phyloP scores from a whole-genome alignment of 2,329 filamentous ascomycete genomes.

The Aureobasidium sp. region DNA sequence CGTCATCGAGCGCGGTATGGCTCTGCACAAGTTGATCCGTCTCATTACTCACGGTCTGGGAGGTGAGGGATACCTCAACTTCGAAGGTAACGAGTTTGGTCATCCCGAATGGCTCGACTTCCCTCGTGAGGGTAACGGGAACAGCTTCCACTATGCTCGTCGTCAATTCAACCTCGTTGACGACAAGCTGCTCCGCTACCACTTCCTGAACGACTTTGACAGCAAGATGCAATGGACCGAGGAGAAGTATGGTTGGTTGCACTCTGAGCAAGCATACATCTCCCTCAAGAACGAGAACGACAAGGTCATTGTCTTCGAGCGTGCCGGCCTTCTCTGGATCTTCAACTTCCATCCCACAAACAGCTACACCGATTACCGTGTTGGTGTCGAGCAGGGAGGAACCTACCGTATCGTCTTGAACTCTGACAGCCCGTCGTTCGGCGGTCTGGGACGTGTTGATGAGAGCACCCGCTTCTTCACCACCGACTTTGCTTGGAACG shows the following conservation, averaged over 20 bases:
- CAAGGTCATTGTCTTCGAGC: slow-evolving; percentile 93
- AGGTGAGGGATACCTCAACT: slow-evolving; percentile 96
- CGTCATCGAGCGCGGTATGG: slow-evolving; percentile 81
- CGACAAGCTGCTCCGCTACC: slow-evolving; percentile 76
- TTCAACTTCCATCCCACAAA: slow-evolving; percentile 89
- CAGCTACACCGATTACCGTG: slow-evolving; percentile 86
- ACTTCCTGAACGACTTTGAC: slow-evolving; percentile 90
- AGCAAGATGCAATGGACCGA: slow-evolving; percentile 82
- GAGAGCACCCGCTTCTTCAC: slow-evolving; percentile 86
- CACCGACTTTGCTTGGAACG: slow-evolving; percentile 83
- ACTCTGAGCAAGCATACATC: slow-evolving; percentile 77
- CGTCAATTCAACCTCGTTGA: slow-evolving; percentile 90
- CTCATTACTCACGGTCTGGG: slow-evolving; percentile 85
- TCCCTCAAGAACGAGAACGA: slow-evolving; percentile 88
- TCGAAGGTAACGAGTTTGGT: slow-evolving; percentile 97
- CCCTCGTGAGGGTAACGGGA: slow-evolving; percentile 63
- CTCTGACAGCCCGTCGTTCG: slow-evolving; percentile 67
- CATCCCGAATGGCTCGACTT: slow-evolving; percentile 99
- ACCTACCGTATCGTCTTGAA: slow-evolving; percentile 84
- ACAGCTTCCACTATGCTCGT: slow-evolving; percentile 39
- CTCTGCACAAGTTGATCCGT: slow-evolving; percentile 95
- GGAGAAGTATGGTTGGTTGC: slow-evolving; percentile 84
- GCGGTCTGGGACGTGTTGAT: slow-evolving; percentile 70
- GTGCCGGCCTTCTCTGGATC: slow-evolving; percentile 79
- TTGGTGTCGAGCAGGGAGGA: slow-evolving; percentile 76